Evolutionary conservation across 2,329 filamentous ascomycete genomes (phyloP).

Genomic region (Penicillium oxalicum): DNA sequence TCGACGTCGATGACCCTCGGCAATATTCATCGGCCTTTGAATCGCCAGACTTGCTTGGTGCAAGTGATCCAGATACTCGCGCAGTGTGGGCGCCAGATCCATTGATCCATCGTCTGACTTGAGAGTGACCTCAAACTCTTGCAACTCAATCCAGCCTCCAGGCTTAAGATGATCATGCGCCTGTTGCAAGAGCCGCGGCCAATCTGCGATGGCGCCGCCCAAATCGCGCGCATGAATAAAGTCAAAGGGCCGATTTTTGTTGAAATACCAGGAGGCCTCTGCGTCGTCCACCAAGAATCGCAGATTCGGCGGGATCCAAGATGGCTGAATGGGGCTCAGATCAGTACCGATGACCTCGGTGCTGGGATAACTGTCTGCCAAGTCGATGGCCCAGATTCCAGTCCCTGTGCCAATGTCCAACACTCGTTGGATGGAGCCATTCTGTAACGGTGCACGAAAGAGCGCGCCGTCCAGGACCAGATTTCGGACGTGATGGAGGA

Average conservation of each 20-base stretch:
- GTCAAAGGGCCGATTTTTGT: conserved; percentile 23
- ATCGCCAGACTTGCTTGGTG: conserved; percentile 27
- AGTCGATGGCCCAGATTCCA: conserved; percentile 32
- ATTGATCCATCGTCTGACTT: conserved; percentile 28
- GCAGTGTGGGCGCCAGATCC: conserved; percentile 21
- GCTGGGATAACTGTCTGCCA: conserved; percentile 31
- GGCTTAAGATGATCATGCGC: conserved; percentile 37
- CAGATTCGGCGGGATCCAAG: conserved; percentile 35
- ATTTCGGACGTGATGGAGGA: conserved; percentile 34
- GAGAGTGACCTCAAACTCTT: conserved; percentile 29
- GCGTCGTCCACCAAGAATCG: conserved; percentile 32
- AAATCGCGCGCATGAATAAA: conserved; percentile 32
- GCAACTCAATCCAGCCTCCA: conserved; percentile 48
- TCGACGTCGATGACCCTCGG: conserved; percentile 35
- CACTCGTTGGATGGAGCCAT: conserved; percentile 21
- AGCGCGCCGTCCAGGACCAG: conserved; percentile 33
- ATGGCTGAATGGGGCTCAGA: conserved; percentile 39
- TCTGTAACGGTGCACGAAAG: conserved; percentile 32
- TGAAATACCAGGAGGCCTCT: conserved; percentile 29
- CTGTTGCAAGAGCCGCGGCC: conserved; percentile 21
- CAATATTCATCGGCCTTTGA: conserved; percentile 31
- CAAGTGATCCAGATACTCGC: conserved; percentile 23
- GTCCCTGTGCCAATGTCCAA: conserved; percentile 40
- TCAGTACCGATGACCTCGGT: conserved; percentile 44
- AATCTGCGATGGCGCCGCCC: conserved; percentile 28